phyloP scores from a whole-genome alignment of 2,329 filamentous ascomycete genomes.

The Ilyonectria mors-panacis region DNA sequence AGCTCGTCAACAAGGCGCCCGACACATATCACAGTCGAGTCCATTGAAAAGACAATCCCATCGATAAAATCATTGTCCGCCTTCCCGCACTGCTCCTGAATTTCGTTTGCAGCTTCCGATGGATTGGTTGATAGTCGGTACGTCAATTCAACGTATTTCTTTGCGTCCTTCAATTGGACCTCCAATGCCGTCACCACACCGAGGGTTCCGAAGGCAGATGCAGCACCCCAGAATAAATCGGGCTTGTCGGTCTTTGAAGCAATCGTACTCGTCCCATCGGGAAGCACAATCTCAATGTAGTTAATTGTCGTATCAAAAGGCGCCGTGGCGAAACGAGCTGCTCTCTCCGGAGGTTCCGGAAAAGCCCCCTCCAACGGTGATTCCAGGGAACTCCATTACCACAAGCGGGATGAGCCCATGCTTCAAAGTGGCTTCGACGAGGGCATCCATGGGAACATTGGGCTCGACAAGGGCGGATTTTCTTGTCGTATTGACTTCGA shows the following conservation, averaged over 20 bases:
- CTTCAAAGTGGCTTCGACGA: conserved; percentile 71
- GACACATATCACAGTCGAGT: conserved; percentile 71
- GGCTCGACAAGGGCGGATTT: conserved; percentile 77
- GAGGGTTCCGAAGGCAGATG: conserved; percentile 76
- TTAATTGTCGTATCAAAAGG: conserved; percentile 76
- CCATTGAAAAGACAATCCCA: conserved; percentile 73
- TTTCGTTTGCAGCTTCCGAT: conserved; percentile 55
- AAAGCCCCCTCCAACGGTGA: conserved; percentile 78
- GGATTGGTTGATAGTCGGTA: conserved; percentile 65
- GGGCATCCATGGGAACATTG: conserved; percentile 77
- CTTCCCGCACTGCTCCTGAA: conserved; percentile 61
- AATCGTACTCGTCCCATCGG: conserved; percentile 69
- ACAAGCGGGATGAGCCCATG: conserved; percentile 74
- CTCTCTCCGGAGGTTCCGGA: conserved; percentile 77
- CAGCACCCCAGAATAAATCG: conserved; percentile 76
- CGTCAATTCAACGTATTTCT: conserved; percentile 69
- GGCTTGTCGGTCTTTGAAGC: conserved; percentile 68
- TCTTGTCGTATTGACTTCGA: conserved; percentile 68
- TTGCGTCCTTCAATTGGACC: conserved; percentile 69
- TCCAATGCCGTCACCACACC: conserved; percentile 77
- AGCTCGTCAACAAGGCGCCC: conserved; percentile 69
- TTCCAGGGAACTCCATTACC: conserved; percentile 81
- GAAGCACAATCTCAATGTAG: conserved; percentile 75
- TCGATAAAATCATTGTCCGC: conserved; percentile 75
- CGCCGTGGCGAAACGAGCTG: conserved; percentile 76